Base-by-base conservation (phyloP, 345 rosid genomes). In the Triadica sebifera region DNA sequence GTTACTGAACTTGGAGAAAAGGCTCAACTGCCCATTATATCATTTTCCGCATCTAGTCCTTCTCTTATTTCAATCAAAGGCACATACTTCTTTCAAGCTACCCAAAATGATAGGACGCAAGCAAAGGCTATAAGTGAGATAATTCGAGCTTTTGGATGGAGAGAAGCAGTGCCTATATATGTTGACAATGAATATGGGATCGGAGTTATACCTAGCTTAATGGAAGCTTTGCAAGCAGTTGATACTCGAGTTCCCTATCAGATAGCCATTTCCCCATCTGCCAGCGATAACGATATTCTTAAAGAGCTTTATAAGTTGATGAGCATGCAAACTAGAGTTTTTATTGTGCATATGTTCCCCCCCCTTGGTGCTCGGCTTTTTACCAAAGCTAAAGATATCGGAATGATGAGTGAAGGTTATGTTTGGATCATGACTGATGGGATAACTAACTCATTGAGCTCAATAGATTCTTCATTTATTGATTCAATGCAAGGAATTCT, bases 321-420 rank as follows among this genome's bases (percentile, higher is more conserved):
- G 87, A 81, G 84, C 0, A 83, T 4, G 86, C 90, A 84, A 47
- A 81, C 88, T 0, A 82, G 91, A 46, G 88, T 89, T 24, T 89
- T 90, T 59, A 0, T 89, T 4, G 81, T 89, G 41, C 88, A 90
- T 69, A 83, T 86, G 89, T 6, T 10, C 38, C 50, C 79, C 0
- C 24, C 39, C 19, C 81, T 85, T 0, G 91, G 84, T 8, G 59
- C 85, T 43, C 71, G 75, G 17, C 16, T 87, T 5, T 79, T 87
- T 64, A 25, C 16, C 10, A 53, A 46, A n/a, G 86, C 81, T 0
- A 41, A 37, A 13, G 47, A 84, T 19, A 56, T 68, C 0, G 78
- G 78, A 43, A 79, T 86, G 88, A 79, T 83, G 70, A 78, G 77
- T 20, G 70, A 63, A 49, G 78, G 77, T 52, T 79, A 75, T 17